These are phyloP conservation scores for Rutstroemia sp. DNA, from an alignment of 2,329 filamentous ascomycete species.

Conservation along the genomic window DNA sequence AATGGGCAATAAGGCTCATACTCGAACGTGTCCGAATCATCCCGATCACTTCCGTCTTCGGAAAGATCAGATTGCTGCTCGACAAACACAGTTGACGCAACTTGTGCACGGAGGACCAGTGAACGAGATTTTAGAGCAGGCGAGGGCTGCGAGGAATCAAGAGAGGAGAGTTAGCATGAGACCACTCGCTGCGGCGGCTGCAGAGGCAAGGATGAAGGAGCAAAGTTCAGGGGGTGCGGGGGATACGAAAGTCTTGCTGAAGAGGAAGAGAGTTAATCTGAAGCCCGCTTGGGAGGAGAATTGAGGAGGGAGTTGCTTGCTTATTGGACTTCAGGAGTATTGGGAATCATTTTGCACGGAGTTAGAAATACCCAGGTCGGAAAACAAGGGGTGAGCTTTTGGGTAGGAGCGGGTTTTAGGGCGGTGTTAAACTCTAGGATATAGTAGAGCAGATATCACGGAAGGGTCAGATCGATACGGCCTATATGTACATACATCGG, in stretches of 20 bases:
- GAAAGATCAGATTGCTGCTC: background rate
- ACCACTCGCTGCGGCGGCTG: constrained; percentile 10
- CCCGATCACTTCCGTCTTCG: background rate
- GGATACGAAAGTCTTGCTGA: background rate
- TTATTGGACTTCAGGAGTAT: too few relatives aligned
- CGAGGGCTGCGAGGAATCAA: constrained; percentile 8
- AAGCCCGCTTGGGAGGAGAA: background rate
- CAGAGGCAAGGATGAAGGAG: background rate
- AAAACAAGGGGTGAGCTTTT: too few relatives aligned
- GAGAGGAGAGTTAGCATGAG: constrained; percentile 8
- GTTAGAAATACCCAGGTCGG: too few relatives aligned
- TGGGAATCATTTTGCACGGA: too few relatives aligned
- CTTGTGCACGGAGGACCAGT: constrained; percentile 16
- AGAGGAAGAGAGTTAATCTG: background rate
- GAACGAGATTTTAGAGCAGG: constrained; percentile 12
- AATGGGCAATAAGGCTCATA: constrained; percentile 15
- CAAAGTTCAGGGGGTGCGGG: background rate
- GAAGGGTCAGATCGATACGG: too few relatives aligned
- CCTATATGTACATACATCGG: too few relatives aligned
- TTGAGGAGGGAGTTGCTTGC: too few relatives aligned
- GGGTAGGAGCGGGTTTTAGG: too few relatives aligned
- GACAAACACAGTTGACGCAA: constrained; percentile 7
- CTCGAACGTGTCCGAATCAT: constrained; percentile 1
- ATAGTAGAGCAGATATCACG: too few relatives aligned
- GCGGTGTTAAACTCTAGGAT: too few relatives aligned